Evolutionary conservation across 2,329 filamentous ascomycete genomes (phyloP).

Genomic region (Penicillium sp.): DNA sequence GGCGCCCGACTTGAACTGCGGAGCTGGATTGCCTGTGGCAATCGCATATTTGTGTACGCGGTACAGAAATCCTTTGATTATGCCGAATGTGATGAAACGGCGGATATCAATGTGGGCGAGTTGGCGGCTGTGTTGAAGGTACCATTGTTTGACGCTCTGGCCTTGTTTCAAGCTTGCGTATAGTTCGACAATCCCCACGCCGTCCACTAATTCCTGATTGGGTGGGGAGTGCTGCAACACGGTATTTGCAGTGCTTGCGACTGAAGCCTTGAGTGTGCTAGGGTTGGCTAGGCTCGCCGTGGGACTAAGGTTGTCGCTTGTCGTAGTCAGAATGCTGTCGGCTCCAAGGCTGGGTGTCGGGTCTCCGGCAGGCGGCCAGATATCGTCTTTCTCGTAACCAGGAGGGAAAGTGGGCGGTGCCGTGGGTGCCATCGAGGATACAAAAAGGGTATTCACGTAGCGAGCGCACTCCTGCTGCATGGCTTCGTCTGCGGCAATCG

Average conservation of each 20-base stretch:
- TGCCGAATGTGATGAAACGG: conserved; percentile 90
- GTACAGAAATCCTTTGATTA: conserved; percentile 94
- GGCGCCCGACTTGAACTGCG: conserved; percentile 30
- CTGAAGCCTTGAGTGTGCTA: conserved; percentile 14
- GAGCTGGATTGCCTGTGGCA: conserved; percentile 41
- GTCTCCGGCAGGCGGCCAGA: conserved; percentile 50
- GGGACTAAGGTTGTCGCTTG: conserved; percentile 20
- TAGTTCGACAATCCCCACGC: conserved; percentile 70
- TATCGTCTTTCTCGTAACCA: conserved; percentile 39
- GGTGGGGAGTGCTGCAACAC: conserved; percentile 12
- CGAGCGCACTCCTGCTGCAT: conserved; percentile 86
- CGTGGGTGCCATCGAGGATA: conserved; percentile 31
- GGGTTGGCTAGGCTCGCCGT: conserved; percentile 20
- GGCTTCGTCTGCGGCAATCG: conserved; percentile 74
- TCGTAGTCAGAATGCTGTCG: conserved; percentile 21
- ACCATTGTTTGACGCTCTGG: conserved; percentile 85
- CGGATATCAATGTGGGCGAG: conserved; percentile 83
- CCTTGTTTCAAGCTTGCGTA: conserved; percentile 86
- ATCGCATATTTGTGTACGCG: conserved; percentile 91
- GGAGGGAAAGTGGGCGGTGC: conserved; percentile 24
- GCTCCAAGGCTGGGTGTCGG: conserved; percentile 22
- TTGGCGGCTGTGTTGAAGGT: conserved; percentile 73
- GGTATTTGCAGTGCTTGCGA: conserved; percentile 18
- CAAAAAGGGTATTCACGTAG: conserved; percentile 71
- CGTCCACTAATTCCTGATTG: conserved; percentile 42